Conservation (phyloP, 2,329 filamentous ascomycete species). For the Aulographum hederae region DNA sequence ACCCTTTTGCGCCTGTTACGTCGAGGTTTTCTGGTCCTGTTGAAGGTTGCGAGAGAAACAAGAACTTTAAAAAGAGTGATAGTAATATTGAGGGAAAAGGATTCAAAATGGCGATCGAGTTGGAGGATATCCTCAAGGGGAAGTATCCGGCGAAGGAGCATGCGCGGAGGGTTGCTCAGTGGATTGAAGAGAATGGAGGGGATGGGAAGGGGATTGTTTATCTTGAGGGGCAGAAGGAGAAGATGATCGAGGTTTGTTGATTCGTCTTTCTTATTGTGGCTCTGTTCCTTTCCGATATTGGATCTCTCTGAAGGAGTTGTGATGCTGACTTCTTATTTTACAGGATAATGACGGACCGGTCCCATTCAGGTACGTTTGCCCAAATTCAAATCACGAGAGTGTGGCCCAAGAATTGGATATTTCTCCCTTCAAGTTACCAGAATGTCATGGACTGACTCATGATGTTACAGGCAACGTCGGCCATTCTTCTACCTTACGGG, state of each 20-base stretch:
- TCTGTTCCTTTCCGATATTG: not conserved
- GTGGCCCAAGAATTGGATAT: too few relatives aligned
- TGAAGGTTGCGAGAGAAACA: too few relatives aligned
- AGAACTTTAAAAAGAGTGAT: too few relatives aligned
- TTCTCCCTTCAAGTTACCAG: too few relatives aligned
- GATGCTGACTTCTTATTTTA: not conserved
- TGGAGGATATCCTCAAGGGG: conserved; percentile 32
- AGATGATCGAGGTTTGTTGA: conserved; percentile 45
- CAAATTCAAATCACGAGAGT: too few relatives aligned
- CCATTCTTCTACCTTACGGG: conserved; percentile 93
- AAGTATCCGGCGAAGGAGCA: conserved; percentile 77
- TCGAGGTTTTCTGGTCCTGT: too few relatives aligned
- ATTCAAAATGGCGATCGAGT: too few relatives aligned
- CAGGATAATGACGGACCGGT: conserved; percentile 66
- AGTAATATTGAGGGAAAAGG: too few relatives aligned
- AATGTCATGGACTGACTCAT: too few relatives aligned
- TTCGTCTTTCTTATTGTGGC: not conserved
- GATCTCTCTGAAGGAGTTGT: not conserved
- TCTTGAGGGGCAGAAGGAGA: conserved; percentile 67
- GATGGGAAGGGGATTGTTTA: conserved; percentile 60
- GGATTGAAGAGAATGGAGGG: conserved; percentile 48
- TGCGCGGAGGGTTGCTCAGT: conserved; percentile 64
- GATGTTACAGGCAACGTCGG: conserved; percentile 62
- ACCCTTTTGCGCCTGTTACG: too few relatives aligned
- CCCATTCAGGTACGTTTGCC: conserved; percentile 73